Conservation (phyloP, 2,329 filamentous ascomycete species). For the Alternaria conjuncta region DNA sequence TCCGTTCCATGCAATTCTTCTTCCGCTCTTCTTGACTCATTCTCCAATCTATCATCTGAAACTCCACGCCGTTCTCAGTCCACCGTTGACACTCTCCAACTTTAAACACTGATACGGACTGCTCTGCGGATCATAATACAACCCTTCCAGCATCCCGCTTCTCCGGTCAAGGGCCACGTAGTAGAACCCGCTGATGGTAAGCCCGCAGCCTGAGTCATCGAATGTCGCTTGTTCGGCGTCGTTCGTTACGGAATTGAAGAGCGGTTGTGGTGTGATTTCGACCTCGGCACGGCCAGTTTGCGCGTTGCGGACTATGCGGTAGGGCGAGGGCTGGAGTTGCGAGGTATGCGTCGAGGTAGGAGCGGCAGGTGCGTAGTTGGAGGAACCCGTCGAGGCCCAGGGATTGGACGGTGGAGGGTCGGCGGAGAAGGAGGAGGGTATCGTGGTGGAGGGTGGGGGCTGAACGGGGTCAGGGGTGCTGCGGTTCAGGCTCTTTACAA, state of each 20-base stretch:
- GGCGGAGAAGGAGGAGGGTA: slow-evolving; percentile 2
- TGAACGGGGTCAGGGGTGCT: slow-evolving; percentile 22
- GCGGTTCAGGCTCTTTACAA: slow-evolving; percentile 47
- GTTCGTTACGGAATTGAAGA: background rate
- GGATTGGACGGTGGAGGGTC: slow-evolving; percentile 4
- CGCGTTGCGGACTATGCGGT: slow-evolving; percentile 24
- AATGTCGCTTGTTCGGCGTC: slow-evolving; percentile 35
- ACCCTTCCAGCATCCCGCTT: slow-evolving; percentile 57
- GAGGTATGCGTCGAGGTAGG: slow-evolving; percentile 1
- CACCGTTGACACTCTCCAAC: slow-evolving; percentile 48
- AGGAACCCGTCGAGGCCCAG: background rate
- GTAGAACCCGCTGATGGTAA: slow-evolving; percentile 63
- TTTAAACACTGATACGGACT: slow-evolving; percentile 61
- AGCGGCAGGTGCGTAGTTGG: background rate
- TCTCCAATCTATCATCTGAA: slow-evolving; percentile 39
- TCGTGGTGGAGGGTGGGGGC: slow-evolving; percentile 15
- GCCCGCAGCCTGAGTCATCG: slow-evolving; percentile 49
- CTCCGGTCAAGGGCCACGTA: slow-evolving; percentile 57
- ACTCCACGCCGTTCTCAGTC: slow-evolving; percentile 48
- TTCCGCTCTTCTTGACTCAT: background rate
- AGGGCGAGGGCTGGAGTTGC: slow-evolving; percentile 16
- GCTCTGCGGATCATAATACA: slow-evolving; percentile 63
- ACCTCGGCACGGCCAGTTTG: slow-evolving; percentile 19
- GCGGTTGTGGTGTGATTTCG: slow-evolving; percentile 14
- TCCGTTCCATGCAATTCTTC: background rate